Base-by-base conservation (phyloP, 2,329 filamentous ascomycete species). In the Emericellopsis atlantica region DNA sequence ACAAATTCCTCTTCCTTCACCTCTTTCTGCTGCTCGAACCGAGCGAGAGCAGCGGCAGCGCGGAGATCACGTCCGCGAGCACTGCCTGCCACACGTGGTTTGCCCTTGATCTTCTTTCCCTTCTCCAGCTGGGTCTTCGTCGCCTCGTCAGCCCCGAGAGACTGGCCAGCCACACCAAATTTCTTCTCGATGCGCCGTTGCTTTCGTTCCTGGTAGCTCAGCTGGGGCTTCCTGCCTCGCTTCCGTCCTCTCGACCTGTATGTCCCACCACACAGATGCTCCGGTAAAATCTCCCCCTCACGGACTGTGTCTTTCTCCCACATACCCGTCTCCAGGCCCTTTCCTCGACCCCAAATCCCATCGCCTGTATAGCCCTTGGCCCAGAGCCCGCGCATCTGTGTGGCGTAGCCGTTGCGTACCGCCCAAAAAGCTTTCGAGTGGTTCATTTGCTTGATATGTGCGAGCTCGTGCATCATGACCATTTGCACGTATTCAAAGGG, bases 381-480 rank as follows among this genome's bases (percentile, higher is more conserved):
- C 84, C 85, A 92, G 2, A 94, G 63, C 2, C 49, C 67, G 46
- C 78, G 74, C 74, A 94, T 78, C 42, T 86, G 73, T 8, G 68
- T 69, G 2, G 84, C 80, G 53, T 84, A 92, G 34, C 67, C 62
- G 57, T 92, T 84, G 37, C 86, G 69, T 15, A 89, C 81, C 9
- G 74, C 72, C 86, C 87, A 94, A 53, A 94, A 94, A 3, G 75
- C 77, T 42, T 75, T 72, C 2, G 79, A 82, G 56, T 94, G 87
- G 57, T 94, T 93, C 88, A 94, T 94, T 56, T 94, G 81, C 58
- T 85, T 83, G 68, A 84, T 89, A 58, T 93, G 86, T 4, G 86
- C 86, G 24, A 93, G 66, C 65, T 92, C 85, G 56, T 94, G 87
- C 76, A 93, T 89, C 87, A 94, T 93, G 48, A 93, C 85, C 84